phyloP scores from a whole-genome alignment of 768 basidiomycete genomes.

The Russula olivacea region DNA sequence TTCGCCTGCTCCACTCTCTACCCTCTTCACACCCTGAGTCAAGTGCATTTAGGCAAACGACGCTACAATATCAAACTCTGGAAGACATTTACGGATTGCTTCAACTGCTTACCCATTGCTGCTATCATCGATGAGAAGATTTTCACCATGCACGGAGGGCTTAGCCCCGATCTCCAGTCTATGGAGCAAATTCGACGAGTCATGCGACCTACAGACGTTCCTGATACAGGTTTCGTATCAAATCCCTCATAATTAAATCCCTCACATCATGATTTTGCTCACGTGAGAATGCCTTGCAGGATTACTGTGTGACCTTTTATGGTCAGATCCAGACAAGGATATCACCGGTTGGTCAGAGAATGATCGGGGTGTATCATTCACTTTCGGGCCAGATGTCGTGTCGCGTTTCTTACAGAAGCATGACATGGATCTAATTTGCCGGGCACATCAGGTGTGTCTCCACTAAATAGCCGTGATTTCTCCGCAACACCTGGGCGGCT shows the following conservation, averaged over 20 bases:
- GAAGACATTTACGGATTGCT: constrained; percentile 99
- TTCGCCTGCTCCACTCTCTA: constrained; percentile 38
- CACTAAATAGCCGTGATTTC: constrained; percentile 13
- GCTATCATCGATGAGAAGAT: constrained; percentile 99
- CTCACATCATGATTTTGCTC: neutral
- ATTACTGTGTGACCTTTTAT: constrained; percentile 90
- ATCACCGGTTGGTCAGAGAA: constrained; percentile 99
- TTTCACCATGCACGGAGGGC: constrained; percentile 98
- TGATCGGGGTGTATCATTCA: constrained; percentile 97
- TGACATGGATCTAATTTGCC: constrained; percentile 98
- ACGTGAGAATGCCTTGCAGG: constrained; percentile 42
- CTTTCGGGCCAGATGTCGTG: constrained; percentile 97
- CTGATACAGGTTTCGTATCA: constrained; percentile 73
- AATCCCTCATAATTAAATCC: constrained; percentile 7
- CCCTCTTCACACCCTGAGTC: constrained; percentile 10
- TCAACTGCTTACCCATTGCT: constrained; percentile 98
- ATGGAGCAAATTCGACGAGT: constrained; percentile 99
- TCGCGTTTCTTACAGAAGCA: constrained; percentile 98
- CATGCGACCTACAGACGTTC: constrained; percentile 98
- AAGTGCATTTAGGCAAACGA: constrained; percentile 73
- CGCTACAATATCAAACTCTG: constrained; percentile 99
- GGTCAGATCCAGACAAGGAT: constrained; percentile 99
- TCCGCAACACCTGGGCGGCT: neutral
- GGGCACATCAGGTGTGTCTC: constrained; percentile 85
- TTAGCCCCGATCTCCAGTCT: constrained; percentile 95